Evolutionary conservation across 345 rosid species (phyloP), one percentile per base, ranked within the genome.

Genomic region (Bruguiera gymnorhiza): DNA sequence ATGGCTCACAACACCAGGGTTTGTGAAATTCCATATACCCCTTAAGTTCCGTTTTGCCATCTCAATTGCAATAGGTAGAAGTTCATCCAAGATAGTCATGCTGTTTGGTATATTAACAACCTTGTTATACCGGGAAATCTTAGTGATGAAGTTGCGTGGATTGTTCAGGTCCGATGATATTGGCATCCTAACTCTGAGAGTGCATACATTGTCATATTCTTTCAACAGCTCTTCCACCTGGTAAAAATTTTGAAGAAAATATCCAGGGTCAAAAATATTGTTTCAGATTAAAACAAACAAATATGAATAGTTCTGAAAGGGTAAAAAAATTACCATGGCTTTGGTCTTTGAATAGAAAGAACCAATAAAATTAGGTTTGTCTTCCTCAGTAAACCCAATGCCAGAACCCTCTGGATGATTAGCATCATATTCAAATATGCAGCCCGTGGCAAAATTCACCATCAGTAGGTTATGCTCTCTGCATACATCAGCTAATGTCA

Each of bases 261-360:
- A 32, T 11, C 10, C 32, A 21, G 16, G 8, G 60, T 66, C n/a
- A 52, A 61, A n/a, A 6, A 24, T 24, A 30, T 27, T 66, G 66
- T 51, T 66, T 30, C 4, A 60, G 5, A 15, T 19, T 55, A 23
- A 23, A 13, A 24, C 24, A 55, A 55, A 55, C 1, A 5, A 29
- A 6, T 23, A 29, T 3, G 0, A 27, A n/a, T n/a, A 36, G 59
- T 13, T 58, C 7, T 2, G 9, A 32, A 34, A 23, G 36, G 27
- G 29, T 36, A 11, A 54, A 43, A 60, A 65, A 11, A 43, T 13
- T 74, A 90, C 96, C 91, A 86, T 85, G 69, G 96, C 91, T 77
- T 90, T 86, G 73, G 96, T 90, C 78, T 88, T 90, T 19, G 96
- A 90, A 71, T 90, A 88, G 81, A 88, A 90, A 62, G 96, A 88